Base-by-base conservation (phyloP, 176 grass and related monocot genomes). In the Paspalum vaginatum region DNA sequence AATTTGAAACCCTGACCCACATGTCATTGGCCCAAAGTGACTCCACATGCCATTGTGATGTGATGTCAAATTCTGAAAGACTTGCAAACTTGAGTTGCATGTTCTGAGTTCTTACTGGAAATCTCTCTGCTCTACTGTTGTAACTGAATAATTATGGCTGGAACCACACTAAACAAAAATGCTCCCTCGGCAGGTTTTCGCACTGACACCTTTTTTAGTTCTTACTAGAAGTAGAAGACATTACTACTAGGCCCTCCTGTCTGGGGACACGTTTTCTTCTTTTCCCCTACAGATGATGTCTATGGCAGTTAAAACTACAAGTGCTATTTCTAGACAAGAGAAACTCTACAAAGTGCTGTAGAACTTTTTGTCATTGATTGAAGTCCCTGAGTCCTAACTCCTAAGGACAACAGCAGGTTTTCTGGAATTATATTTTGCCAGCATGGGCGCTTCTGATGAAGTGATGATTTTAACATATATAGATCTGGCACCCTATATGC, bases 401-500 rank as follows among this genome's bases (percentile, higher is more conserved):
- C 66, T 3, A 78, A 83, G 40, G 1, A 32, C 42, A 44, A 75
- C 4, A 0, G 2, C 7, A 68, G 6, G 53, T 38, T 6, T 38
- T 39, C 5, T 81, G 22, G 45, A 61, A 48, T 65, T 56, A 0
- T 38, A 47, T 44, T 44, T 24, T 74, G 38, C 17, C 18, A 10
- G 53, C 18, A 32, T 11, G 4, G 26, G 9, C 12, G 18, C 47
- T 50, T 78, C 26, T 57, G 48, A 17, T 64, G 39, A 91, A 61
- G 37, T 57, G 48, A 17, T 68, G 53, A 88, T 57, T 20, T 46
- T 24, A 63, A 52, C 55, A 11, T 57, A 11, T 57, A 51, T 65
- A 43, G 61, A n/a, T 73, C 24, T 27, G 47, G 13, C 50, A 50
- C 27, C 47, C 39, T 74, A 9, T 74, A 66, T 72, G 68, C 85